These are phyloP conservation scores for Boletus vermiculosoides DNA, from an alignment of 768 basidiomycete genomes.

Conservation along the genomic window DNA sequence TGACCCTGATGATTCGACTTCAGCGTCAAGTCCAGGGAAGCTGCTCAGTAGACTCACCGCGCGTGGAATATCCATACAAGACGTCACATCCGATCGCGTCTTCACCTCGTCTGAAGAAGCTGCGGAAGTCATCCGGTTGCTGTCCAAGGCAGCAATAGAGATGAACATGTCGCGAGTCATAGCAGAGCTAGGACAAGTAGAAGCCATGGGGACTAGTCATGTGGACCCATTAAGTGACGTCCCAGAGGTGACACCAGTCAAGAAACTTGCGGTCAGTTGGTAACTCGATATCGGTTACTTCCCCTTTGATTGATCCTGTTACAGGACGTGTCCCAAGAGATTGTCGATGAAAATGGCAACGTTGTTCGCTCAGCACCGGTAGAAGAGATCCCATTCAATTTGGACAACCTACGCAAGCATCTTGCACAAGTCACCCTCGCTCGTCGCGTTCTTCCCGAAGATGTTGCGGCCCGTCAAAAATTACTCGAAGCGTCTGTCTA, in stretches of 20 bases:
- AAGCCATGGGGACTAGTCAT: constrained; percentile 41
- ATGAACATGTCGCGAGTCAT: constrained; percentile 51
- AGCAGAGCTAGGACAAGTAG: constrained; percentile 53
- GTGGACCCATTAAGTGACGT: constrained; percentile 49
- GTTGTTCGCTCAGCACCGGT: constrained; percentile 19
- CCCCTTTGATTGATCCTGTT: not conserved
- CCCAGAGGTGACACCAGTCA: constrained; percentile 64
- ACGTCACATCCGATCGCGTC: constrained; percentile 57
- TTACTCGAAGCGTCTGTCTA: constrained; percentile 84
- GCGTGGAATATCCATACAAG: constrained; percentile 47
- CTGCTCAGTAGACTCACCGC: constrained; percentile 48
- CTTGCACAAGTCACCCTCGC: constrained; percentile 63
- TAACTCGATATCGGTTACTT: not conserved
- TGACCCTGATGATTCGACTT: constrained; percentile 25
- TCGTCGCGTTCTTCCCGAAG: constrained; percentile 60
- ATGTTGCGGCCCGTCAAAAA: constrained; percentile 72
- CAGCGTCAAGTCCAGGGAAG: constrained; percentile 18
- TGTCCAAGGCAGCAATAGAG: constrained; percentile 62
- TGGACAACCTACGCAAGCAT: constrained; percentile 67
- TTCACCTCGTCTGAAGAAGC: constrained; percentile 57
- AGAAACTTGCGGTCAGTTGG: constrained; percentile 41
- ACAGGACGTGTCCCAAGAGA: constrained; percentile 21
- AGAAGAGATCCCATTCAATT: constrained; percentile 67
- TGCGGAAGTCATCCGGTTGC: constrained; percentile 47
- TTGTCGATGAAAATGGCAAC: constrained; percentile 18